Evolutionary conservation across 1,139 yeast genomes (phyloP), one percentile per base, ranked within the genome.

Genomic region (Taphrina populina): DNA sequence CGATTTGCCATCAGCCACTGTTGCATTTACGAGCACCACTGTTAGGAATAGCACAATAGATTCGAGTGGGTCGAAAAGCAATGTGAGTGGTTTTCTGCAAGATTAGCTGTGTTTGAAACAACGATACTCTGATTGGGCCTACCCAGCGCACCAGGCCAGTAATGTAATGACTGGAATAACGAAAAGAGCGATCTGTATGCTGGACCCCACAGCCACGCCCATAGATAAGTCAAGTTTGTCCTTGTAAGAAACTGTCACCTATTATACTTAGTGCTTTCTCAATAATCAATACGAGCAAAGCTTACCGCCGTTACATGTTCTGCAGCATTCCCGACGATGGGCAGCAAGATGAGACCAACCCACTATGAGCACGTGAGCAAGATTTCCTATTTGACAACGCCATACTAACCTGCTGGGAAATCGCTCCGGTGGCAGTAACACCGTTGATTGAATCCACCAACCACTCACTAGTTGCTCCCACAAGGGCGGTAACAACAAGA

Each of bases 311-410:
- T 92, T 49, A 87, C 97, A 69, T 92, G 99, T 71, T 92, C 98
- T 11, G 98, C 97, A 1, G 98, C 98, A 66, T 92, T 92, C 58
- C 98, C 98, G 27, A 92, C 97, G 62, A 94, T 90, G 47, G 99
- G 99, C 61, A 92, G 83, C 47, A 92, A 81, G 64, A 92, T 84
- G 63, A 92, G 76, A 70, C 98, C 98, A 64, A 92, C 88, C 45
- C 45, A 40, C 45, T 40, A 27, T 2, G n/a, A n/a, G n/a, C n/a
- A n/a, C n/a, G n/a, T n/a, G n/a, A n/a, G n/a, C n/a, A n/a, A n/a
- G n/a, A n/a, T n/a, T n/a, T n/a, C n/a, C n/a, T n/a, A n/a, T n/a
- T n/a, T n/a, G n/a, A n/a, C n/a, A n/a, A n/a, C n/a, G n/a, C n/a
- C n/a, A n/a, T 4, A 10, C 45, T 2, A 67, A 92, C 94, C 0